Percentiles rank a stretch among this genome's conserved stretches.
These are phyloP conservation scores for Aureobasidium sp. DNA, from an alignment of 2,329 filamentous ascomycete genomes.

Conservation along the genomic window DNA sequence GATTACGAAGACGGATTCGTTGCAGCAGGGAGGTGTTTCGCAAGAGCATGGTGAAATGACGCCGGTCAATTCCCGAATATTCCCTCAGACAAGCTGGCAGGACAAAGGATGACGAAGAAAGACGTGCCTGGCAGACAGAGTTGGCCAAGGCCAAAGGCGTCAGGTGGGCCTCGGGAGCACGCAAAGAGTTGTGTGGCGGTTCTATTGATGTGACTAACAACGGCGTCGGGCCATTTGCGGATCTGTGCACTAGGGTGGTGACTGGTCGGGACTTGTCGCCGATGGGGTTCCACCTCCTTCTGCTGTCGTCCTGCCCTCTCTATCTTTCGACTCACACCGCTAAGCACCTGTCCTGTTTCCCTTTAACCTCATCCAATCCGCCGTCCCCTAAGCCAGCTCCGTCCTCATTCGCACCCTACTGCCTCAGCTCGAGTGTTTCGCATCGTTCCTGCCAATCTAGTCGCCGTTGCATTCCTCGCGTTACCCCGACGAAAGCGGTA, in stretches of 20 bases:
- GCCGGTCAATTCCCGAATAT: slow-evolving; percentile 6
- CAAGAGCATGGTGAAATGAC: slow-evolving; percentile 1
- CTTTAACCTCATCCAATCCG: slow-evolving; percentile 6
- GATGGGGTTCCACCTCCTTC: slow-evolving; percentile 11
- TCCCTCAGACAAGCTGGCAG: neutral
- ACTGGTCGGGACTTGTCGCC: slow-evolving; percentile 11
- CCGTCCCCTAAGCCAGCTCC: neutral
- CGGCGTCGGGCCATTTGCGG: slow-evolving; percentile 3
- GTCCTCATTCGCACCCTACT: neutral
- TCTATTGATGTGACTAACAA: slow-evolving; percentile 7
- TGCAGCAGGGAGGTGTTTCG: neutral
- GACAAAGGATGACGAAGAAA: slow-evolving; percentile 11
- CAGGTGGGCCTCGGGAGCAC: slow-evolving; percentile 10
- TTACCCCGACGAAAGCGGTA: slow-evolving; percentile 15
- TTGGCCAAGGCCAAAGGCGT: neutral
- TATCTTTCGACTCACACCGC: slow-evolving; percentile 15
- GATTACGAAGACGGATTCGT: slow-evolving; percentile 4
- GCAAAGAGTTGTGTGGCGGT: slow-evolving; percentile 2
- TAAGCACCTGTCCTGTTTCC: slow-evolving; percentile 9
- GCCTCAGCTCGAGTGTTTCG: slow-evolving; percentile 5
- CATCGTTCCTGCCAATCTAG: slow-evolving; percentile 13
- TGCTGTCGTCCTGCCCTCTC: slow-evolving; percentile 7
- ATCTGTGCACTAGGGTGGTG: neutral
- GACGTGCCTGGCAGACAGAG: slow-evolving; percentile 9
- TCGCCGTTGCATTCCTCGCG: slow-evolving; percentile 17